Base-by-base conservation (phyloP, 208 protist species). In the Porcisia hertigi region DNA sequence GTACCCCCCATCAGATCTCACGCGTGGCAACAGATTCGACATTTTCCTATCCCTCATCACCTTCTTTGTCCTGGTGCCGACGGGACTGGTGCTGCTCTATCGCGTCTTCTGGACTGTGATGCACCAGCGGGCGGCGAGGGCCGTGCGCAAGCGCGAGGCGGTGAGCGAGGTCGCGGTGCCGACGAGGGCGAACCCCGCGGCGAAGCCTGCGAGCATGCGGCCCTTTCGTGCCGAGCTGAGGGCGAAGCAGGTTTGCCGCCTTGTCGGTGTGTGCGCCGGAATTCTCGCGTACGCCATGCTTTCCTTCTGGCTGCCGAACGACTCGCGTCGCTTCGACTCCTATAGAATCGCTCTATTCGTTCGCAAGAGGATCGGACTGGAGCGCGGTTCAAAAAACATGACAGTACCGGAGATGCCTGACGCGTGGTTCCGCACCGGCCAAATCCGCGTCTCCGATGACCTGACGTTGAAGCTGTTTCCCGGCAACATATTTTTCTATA, bases 401-500 rank as follows among this genome's bases (percentile, higher is more conserved):
- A 49, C 76, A 5, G 80, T 80, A 55, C 85, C 89, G 4, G 89
- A 93, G 57, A 75, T 88, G 43, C 84, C 82, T 4, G 67, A 79
- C 70, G 83, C 89, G 55, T 85, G 74, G 70, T 77, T 91, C 60
- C 75, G 73, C 55, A 88, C 89, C 14, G 66, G 65, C 5, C 75
- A 89, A 55, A 79, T 86, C 47, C 72, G 69, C 43, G 39, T 82
- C 55, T 83, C 75, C 12, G 75, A 84, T 2, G 25, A 73, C 45
- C 39, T 87, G 49, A 71, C 79, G 18, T 76, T 93, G 65, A 93
- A 93, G 65, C 57, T 90, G 55, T 93, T 84, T 63, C 89, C 89
- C 45, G 83, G 83, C 75, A 93, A 93, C 77, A 55, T 91, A 11
- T 87, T 93, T 74, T 91, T 91, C 66, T 93, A 85, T 60, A 63